Percentiles rank a stretch among this genome's conserved stretches.
Conservation (phyloP, 2,329 filamentous ascomycete genomes). For the Biscogniauxia marginata region DNA sequence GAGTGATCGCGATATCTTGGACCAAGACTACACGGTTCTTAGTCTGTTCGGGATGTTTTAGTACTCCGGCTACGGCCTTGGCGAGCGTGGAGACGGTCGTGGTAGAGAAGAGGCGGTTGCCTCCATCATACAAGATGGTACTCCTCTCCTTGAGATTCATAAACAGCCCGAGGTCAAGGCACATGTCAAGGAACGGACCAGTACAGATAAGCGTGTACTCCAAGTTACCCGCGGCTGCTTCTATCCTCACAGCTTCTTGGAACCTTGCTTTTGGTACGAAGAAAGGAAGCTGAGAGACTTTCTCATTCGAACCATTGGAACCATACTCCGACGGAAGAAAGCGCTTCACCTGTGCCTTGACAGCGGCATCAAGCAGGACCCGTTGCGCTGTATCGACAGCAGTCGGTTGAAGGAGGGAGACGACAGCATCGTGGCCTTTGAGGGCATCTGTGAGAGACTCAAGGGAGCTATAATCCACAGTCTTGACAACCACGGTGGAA, state of each 20-base stretch:
- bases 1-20: constrained; percentile 3
- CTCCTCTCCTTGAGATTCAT: constrained; percentile 42
- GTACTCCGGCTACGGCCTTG: constrained; percentile 46
- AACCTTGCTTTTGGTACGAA: constrained; percentile 50
- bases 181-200: constrained; percentile 61
- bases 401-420: constrained; percentile 43
- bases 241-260: constrained; percentile 40
- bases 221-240: constrained; percentile 41
- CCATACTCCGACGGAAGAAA: constrained; percentile 61
- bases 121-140: constrained; percentile 48
- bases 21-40: constrained; percentile 49
- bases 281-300: constrained; percentile 44
- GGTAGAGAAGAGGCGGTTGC: constrained; percentile 45
- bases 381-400: constrained; percentile 39
- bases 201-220: constrained; percentile 55
- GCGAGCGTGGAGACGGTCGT: constrained; percentile 49
- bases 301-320: constrained; percentile 38
- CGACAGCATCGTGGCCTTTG: constrained; percentile 56
- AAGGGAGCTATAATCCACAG: constrained; percentile 48
- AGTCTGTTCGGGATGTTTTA: constrained; percentile 50
- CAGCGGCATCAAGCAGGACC: constrained; percentile 55
- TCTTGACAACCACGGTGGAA: constrained; percentile 40
- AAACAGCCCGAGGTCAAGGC: constrained; percentile 41
- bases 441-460: constrained; percentile 50
- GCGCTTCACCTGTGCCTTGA: constrained; percentile 45